phyloP scores from a whole-genome alignment of 805 yeast species.

The Starmerella bombi region DNA sequence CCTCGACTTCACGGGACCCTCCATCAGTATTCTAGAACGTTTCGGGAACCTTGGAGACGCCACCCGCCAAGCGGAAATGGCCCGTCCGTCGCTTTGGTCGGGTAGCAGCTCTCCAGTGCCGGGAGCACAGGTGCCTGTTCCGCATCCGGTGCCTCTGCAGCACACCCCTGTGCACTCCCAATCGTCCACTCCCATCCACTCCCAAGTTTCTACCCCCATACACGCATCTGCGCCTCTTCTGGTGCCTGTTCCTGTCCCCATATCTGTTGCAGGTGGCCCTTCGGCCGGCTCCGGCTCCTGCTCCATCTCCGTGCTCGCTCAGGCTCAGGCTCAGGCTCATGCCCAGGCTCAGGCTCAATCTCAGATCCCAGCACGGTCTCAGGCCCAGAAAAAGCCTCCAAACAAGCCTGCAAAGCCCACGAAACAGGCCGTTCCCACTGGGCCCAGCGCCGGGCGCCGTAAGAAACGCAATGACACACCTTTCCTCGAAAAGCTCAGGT shows the following conservation, averaged over 20 bases:
- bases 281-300: too few relatives aligned
- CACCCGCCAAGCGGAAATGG: conserved; percentile 16
- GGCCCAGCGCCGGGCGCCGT: neutral
- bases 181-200: neutral
- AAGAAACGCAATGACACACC: conserved; percentile 10
- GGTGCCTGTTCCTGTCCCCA: too few relatives aligned
- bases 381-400: neutral
- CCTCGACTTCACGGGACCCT: conserved; percentile 21
- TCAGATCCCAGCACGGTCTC: too few relatives aligned
- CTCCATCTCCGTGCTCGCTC: too few relatives aligned
- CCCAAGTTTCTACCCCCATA: too few relatives aligned
- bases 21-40: conserved; percentile 21
- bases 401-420: neutral
- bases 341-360: too few relatives aligned
- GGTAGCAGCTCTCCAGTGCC: neutral
- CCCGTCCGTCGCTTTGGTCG: neutral
- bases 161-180: neutral
- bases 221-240: too few relatives aligned
- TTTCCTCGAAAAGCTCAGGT: conserved; percentile 7
- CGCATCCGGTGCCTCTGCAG: conserved; percentile 1
- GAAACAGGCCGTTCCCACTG: neutral
- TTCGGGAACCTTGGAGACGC: conserved; percentile 22
- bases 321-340: too few relatives aligned
- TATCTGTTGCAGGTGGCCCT: too few relatives aligned
- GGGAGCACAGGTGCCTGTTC: neutral